Evolutionary conservation across 1,139 yeast species (phyloP).

Genomic region (Blastobotrys malaysiensis): DNA sequence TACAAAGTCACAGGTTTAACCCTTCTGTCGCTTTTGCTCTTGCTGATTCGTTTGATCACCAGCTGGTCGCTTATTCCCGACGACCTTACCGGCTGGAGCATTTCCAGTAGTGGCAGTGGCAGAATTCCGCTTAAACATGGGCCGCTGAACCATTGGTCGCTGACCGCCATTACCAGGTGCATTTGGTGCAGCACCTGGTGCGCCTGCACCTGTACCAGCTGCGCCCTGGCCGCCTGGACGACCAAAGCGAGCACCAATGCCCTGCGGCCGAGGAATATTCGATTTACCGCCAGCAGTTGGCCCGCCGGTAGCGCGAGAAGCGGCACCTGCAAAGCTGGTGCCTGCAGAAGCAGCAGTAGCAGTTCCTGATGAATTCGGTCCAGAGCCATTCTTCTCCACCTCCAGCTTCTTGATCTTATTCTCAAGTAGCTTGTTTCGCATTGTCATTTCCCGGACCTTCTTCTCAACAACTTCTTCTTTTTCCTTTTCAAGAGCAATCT

Average conservation of each 20-base stretch:
- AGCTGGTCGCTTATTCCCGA: slow-evolving; percentile 11
- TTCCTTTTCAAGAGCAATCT: slow-evolving; percentile 16
- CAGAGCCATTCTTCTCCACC: background rate
- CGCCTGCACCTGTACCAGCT: background rate
- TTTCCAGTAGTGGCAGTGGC: slow-evolving; percentile 3
- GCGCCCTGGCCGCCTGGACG: background rate
- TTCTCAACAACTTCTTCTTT: slow-evolving; percentile 17
- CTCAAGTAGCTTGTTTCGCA: slow-evolving; percentile 34
- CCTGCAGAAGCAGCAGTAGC: slow-evolving; percentile 8
- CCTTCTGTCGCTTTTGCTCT: slow-evolving; percentile 16
- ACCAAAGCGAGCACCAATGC: background rate
- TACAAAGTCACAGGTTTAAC: slow-evolving; percentile 1
- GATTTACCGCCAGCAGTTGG: background rate
- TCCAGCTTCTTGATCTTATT: slow-evolving; percentile 30
- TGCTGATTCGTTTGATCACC: slow-evolving; percentile 8
- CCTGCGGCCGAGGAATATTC: background rate
- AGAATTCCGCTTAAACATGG: background rate
- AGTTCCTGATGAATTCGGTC: slow-evolving; percentile 3
- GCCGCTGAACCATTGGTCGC: slow-evolving; percentile 1
- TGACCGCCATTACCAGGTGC: background rate
- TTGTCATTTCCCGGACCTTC: slow-evolving; percentile 26
- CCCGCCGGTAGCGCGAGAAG: slow-evolving; percentile 3
- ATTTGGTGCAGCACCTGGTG: background rate
- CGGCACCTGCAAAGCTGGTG: slow-evolving; percentile 1
- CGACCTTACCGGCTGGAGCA: slow-evolving; percentile 6